Percentiles rank a stretch among this genome's conserved stretches.
phyloP scores from a whole-genome alignment of 345 rosid genomes.

The Arabis alpina region DNA sequence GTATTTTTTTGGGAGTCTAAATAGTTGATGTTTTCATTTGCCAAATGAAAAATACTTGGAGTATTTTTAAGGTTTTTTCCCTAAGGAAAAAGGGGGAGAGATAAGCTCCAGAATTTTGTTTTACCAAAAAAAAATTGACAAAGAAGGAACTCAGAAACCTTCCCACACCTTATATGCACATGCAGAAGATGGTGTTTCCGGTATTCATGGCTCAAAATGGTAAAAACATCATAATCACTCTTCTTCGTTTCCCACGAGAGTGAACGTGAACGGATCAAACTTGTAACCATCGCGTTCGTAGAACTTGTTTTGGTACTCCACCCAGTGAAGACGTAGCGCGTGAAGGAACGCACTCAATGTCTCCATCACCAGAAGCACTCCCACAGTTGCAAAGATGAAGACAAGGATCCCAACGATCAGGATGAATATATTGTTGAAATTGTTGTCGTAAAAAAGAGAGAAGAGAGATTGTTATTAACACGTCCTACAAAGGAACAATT shows the following conservation, averaged over 20 bases:
- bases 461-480: neutral
- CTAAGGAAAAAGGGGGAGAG: conserved; percentile 14
- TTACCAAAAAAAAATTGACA: too few relatives aligned
- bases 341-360: conserved; percentile 95
- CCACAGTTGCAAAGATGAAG: conserved; percentile 83
- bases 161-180: conserved; percentile 38
- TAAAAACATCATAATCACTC: conserved; percentile 46
- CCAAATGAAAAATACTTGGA: too few relatives aligned
- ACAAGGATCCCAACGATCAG: conserved; percentile 67
- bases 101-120: conserved; percentile 1
- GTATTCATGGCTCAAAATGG: neutral
- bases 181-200: conserved; percentile 17
- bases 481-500: neutral
- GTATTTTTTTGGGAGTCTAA: too few relatives aligned
- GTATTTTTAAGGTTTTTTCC: too few relatives aligned
- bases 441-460: conserved; percentile 29
- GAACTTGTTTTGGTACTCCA: conserved; percentile 94
- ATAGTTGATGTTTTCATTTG: too few relatives aligned
- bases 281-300: conserved; percentile 97
- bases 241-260: conserved; percentile 53
- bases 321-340: conserved; percentile 98
- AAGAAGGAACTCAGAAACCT: conserved; percentile 40
- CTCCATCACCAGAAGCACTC: conserved; percentile 95
- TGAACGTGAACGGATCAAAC: conserved; percentile 75
- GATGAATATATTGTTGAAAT: conserved; percentile 79